These are phyloP conservation scores for Neophaeococcomyces aloes DNA, from an alignment of 2,329 filamentous ascomycete genomes.

Conservation along the genomic window DNA sequence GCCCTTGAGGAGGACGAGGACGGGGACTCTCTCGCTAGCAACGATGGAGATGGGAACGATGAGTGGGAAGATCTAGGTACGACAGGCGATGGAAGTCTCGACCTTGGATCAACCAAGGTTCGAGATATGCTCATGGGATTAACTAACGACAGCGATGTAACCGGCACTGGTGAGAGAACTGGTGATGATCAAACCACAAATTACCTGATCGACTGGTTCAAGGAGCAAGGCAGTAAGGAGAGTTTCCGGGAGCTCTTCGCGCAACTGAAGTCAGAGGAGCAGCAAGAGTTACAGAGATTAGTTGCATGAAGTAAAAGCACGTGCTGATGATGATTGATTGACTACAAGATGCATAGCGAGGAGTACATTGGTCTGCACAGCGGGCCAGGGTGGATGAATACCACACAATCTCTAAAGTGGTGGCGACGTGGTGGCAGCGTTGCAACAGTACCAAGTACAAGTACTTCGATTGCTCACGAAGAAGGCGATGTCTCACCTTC, in stretches of 20 bases:
- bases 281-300: slow-evolving; percentile 16
- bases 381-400: too few relatives aligned
- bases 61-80: slow-evolving; percentile 83
- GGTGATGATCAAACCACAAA: slow-evolving; percentile 84
- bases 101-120: slow-evolving; percentile 59
- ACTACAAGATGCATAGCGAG: too few relatives aligned
- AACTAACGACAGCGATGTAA: slow-evolving; percentile 32
- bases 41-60: slow-evolving; percentile 55
- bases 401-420: too few relatives aligned
- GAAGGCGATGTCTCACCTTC: too few relatives aligned
- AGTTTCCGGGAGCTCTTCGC: slow-evolving; percentile 47
- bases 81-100: slow-evolving; percentile 41
- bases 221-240: slow-evolving; percentile 40
- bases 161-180: slow-evolving; percentile 44
- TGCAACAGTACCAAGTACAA: too few relatives aligned
- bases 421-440: too few relatives aligned
- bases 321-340: too few relatives aligned
- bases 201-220: slow-evolving; percentile 76
- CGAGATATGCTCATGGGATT: slow-evolving; percentile 72
- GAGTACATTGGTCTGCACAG: too few relatives aligned
- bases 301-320: slow-evolving; percentile 9
- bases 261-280: slow-evolving; percentile 43
- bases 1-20: slow-evolving; percentile 46
- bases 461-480: too few relatives aligned
- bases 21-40: slow-evolving; percentile 30